Percentiles rank a stretch among this genome's conserved stretches.
phyloP scores from a whole-genome alignment of 768 basidiomycete species.

The Podaxis rugospora region DNA sequence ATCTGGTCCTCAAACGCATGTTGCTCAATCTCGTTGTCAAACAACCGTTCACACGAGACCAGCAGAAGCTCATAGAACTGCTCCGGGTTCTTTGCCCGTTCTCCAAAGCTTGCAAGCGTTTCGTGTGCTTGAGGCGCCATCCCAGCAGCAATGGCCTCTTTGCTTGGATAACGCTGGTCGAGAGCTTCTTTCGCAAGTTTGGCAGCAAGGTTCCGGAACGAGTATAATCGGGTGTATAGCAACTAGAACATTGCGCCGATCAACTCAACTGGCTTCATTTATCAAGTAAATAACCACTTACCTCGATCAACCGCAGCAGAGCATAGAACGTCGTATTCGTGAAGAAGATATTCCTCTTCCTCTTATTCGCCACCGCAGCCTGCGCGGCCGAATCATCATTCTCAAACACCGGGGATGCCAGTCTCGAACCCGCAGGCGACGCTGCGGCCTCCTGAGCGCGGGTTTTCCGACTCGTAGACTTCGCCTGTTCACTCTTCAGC shows the following conservation, averaged over 20 bases:
- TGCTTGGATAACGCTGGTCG: constrained; percentile 14
- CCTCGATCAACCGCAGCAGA: constrained; percentile 82
- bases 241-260: constrained; percentile 40
- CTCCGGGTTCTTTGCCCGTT: constrained; percentile 32
- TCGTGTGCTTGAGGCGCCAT: constrained; percentile 23
- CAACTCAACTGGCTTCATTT: constrained; percentile 1
- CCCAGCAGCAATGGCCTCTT: constrained; percentile 23
- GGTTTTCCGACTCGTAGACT: constrained; percentile 58
- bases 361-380: constrained; percentile 24
- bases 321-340: constrained; percentile 88
- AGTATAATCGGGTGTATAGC: constrained; percentile 73
- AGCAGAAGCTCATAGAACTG: constrained; percentile 83
- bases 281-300: constrained; percentile 29
- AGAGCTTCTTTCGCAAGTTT: constrained; percentile 33
- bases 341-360: constrained; percentile 64
- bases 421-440: constrained; percentile 52
- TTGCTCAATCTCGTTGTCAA: constrained; percentile 90
- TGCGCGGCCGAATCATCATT: constrained; percentile 35
- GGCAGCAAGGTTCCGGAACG: constrained; percentile 70
- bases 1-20: constrained; percentile 87
- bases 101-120: constrained; percentile 24
- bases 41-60: constrained; percentile 83
- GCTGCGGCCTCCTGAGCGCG: constrained; percentile 44
- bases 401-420: constrained; percentile 55
- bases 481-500: constrained; percentile 79